Evolutionary conservation across 2,329 filamentous ascomycete genomes (phyloP).

Genomic region (Sphaerulina musiva): DNA sequence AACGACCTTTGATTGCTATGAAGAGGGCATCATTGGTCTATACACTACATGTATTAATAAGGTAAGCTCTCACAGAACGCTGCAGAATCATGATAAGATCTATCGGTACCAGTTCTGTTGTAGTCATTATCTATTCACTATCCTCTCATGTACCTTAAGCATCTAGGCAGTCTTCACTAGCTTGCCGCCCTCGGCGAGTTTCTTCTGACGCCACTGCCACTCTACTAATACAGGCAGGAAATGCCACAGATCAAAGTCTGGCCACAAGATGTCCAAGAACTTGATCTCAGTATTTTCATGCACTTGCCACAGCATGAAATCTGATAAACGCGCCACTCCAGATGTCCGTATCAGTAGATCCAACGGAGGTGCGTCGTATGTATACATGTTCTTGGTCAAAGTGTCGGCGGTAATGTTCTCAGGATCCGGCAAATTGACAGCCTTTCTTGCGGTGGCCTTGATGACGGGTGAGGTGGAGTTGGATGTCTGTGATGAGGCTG

Average conservation of each 20-base stretch:
- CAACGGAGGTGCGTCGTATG: slow-evolving; percentile 73
- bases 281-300: slow-evolving; percentile 88
- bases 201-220: slow-evolving; percentile 63
- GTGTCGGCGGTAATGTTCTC: slow-evolving; percentile 82
- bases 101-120: not conserved
- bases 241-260: slow-evolving; percentile 88
- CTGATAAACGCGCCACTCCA: slow-evolving; percentile 83
- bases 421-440: slow-evolving; percentile 55
- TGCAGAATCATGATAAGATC: not conserved
- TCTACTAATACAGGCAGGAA: slow-evolving; percentile 89
- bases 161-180: slow-evolving; percentile 10
- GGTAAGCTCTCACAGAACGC: slow-evolving; percentile 1
- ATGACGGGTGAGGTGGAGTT: slow-evolving; percentile 37
- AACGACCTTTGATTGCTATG: not conserved
- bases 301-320: slow-evolving; percentile 99
- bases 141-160: not conserved
- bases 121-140: not conserved
- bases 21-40: slow-evolving; percentile 7
- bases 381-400: slow-evolving; percentile 81
- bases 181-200: slow-evolving; percentile 30
- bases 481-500: slow-evolving; percentile 35
- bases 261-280: slow-evolving; percentile 89
- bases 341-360: slow-evolving; percentile 90
- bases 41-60: not conserved
- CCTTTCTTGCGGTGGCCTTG: slow-evolving; percentile 24